phyloP scores from a whole-genome alignment of 1,284 basidiomycete genomes.

The Coniferiporia weirii region DNA sequence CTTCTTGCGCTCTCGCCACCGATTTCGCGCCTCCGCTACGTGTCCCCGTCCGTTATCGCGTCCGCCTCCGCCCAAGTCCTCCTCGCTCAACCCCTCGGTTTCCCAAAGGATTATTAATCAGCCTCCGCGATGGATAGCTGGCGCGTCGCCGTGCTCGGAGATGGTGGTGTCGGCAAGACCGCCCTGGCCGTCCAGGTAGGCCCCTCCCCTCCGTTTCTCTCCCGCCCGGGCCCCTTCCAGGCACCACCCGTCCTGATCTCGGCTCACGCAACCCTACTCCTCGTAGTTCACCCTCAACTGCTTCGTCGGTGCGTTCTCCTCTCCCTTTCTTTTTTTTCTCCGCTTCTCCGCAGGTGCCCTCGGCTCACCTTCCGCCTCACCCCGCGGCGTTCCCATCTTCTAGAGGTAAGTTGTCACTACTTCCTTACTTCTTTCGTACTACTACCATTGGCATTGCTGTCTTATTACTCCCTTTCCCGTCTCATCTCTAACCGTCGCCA shows the following conservation, averaged over 20 bases:
- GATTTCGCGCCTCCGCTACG: background rate
- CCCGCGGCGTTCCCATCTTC: constrained; percentile 19
- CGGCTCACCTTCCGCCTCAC: constrained; percentile 19
- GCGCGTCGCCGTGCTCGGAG: constrained; percentile 92
- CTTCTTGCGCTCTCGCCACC: constrained; percentile 1
- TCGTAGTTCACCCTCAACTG: constrained; percentile 85
- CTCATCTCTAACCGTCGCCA: too few relatives aligned
- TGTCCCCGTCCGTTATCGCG: constrained; percentile 1
- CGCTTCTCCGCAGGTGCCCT: background rate
- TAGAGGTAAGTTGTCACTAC: constrained; percentile 42
- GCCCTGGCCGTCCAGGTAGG: constrained; percentile 90
- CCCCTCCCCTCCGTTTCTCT: constrained; percentile 26
- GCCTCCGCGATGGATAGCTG: constrained; percentile 75
- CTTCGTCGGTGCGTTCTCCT: constrained; percentile 69
- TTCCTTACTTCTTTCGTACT: constrained; percentile 12
- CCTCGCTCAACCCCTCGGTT: background rate
- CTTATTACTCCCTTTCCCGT: background rate
- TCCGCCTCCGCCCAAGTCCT: background rate
- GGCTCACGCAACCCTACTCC: background rate
- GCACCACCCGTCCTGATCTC: background rate
- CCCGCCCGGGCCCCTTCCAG: constrained; percentile 1
- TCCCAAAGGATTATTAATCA: constrained; percentile 12
- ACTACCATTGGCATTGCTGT: background rate
- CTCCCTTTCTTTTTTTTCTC: constrained; percentile 15
- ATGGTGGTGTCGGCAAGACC: constrained; percentile 98